These are phyloP conservation scores for Nannochloris sp. DNA, from an alignment of 139 green algal species.

Conservation along the genomic window DNA sequence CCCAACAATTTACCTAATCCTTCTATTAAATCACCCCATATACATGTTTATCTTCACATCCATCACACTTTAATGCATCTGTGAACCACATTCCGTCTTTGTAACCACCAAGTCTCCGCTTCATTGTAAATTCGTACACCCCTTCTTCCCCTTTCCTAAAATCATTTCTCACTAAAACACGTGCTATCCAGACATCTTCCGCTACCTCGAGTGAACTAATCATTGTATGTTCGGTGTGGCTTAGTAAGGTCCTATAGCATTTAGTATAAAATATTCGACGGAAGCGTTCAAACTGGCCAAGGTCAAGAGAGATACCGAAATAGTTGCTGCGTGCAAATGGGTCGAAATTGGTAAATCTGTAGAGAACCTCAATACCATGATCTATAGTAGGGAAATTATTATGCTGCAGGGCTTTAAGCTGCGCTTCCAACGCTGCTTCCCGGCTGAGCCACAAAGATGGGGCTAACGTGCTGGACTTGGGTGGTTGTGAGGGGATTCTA, in stretches of 20 bases:
- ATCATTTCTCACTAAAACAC: slow-evolving; percentile 12
- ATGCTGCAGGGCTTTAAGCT: slow-evolving; percentile 20
- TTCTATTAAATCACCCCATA: slow-evolving; percentile 1
- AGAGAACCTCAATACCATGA: slow-evolving; percentile 21
- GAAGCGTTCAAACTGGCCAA: slow-evolving; percentile 31
- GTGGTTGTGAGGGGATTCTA: not conserved
- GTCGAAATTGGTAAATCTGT: slow-evolving; percentile 19
- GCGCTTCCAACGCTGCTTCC: not conserved
- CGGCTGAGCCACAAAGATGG: not conserved
- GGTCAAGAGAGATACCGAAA: slow-evolving; percentile 21
- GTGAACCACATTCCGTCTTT: slow-evolving; percentile 27
- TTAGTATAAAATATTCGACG: slow-evolving; percentile 28
- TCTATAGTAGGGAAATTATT: slow-evolving; percentile 26
- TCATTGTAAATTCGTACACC: slow-evolving; percentile 18
- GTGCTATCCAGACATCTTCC: slow-evolving; percentile 15
- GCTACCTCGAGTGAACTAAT: slow-evolving; percentile 14
- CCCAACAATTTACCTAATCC: not conserved
- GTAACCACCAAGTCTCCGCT: slow-evolving; percentile 9
- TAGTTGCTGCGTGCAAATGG: slow-evolving; percentile 15
- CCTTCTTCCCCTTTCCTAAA: not conserved
- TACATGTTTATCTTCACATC: not conserved
- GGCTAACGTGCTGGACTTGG: too few species aligned
- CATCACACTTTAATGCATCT: not conserved
- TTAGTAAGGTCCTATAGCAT: slow-evolving; percentile 18
- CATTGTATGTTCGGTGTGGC: not conserved